Conservation (phyloP, 2,329 filamentous ascomycete species). For the Geosmithia morbida region DNA sequence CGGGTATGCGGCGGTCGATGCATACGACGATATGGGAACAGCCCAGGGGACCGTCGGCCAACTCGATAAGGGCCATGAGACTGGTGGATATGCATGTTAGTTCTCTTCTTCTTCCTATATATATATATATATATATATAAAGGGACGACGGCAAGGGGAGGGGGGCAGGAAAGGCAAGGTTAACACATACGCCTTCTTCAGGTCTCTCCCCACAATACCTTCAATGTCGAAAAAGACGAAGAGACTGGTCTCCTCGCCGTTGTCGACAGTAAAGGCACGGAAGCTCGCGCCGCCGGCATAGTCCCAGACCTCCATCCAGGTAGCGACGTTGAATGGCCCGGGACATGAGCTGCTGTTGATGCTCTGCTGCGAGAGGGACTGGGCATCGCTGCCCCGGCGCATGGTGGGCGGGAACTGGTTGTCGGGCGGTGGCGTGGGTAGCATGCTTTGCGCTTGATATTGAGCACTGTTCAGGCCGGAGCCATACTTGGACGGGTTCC, state of each 20-base stretch:
- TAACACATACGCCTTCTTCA: slow-evolving; percentile 72
- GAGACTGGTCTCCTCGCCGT: slow-evolving; percentile 55
- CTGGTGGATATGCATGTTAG: slow-evolving; percentile 27
- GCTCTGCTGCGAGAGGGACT: slow-evolving; percentile 4
- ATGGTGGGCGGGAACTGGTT: slow-evolving; percentile 24
- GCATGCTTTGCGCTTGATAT: slow-evolving; percentile 9
- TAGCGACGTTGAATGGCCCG: slow-evolving; percentile 25
- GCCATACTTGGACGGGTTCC: slow-evolving; percentile 60
- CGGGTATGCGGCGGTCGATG: slow-evolving; percentile 56
- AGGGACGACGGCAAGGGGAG: too few relatives aligned
- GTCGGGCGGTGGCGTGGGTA: slow-evolving; percentile 40
- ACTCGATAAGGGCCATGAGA: slow-evolving; percentile 80
- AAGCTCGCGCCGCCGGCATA: slow-evolving; percentile 75
- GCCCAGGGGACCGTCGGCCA: slow-evolving; percentile 61
- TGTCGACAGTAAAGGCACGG: slow-evolving; percentile 67
- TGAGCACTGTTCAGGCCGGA: slow-evolving; percentile 72
- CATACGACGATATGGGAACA: slow-evolving; percentile 71
- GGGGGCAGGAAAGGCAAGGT: not conserved
- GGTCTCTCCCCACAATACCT: slow-evolving; percentile 54
- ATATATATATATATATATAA: not conserved
- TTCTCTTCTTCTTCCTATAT: not conserved
- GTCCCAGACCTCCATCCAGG: slow-evolving; percentile 72
- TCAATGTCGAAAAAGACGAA: slow-evolving; percentile 76
- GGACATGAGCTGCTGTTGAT: slow-evolving; percentile 4
- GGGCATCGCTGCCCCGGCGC: slow-evolving; percentile 10